Evolutionary conservation across 208 protist species (phyloP), one percentile per base, ranked within the genome.

Genomic region (Trypanosoma lewisi): DNA sequence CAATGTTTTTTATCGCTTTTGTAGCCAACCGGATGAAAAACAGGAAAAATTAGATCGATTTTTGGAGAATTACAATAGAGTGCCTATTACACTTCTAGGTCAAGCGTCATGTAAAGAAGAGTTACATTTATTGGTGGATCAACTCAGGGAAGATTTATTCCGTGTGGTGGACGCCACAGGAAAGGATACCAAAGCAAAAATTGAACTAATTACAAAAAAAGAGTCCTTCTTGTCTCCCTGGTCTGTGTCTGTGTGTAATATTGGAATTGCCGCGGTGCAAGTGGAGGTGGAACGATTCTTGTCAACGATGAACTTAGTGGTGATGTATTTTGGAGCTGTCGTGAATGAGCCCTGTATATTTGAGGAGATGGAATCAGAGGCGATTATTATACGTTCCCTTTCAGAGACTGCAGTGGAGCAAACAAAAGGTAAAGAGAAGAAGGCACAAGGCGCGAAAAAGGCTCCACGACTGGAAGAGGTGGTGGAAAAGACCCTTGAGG

Each of bases 211-310:
- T 2, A 83, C 75, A 34, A 75, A 72, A 33, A 70, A 67, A 21
- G 78, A 85, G 19, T 68, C 72, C 39, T 89, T 89, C 41, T 49
- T 88, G 25, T 78, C 80, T 9, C 74, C 69, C 6, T 96, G 86
- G 85, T 73, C 82, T 66, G 67, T 64, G 0, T 73, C 69, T 30
- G 65, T 94, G 31, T 80, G 80, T 61, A 83, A 87, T 63, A 50
- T 83, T 30, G 83, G 85, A 5, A 39, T 71, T 27, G 66, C 76
- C 0, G 63, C 89, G 0, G 66, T 80, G 30, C 81, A 90, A 75
- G 67, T 58, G 33, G 90, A 96, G 68, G 56, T 83, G 53, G 85
- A 90, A 52, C 75, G 87, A 31, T 92, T 92, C 48, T 25, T 77
- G 21, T 37, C 76, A 17, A 74, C 73, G 41, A 19, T 81, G 36